phyloP scores from a whole-genome alignment of 1,139 yeast species.

The Wickerhamiella infanticola region DNA sequence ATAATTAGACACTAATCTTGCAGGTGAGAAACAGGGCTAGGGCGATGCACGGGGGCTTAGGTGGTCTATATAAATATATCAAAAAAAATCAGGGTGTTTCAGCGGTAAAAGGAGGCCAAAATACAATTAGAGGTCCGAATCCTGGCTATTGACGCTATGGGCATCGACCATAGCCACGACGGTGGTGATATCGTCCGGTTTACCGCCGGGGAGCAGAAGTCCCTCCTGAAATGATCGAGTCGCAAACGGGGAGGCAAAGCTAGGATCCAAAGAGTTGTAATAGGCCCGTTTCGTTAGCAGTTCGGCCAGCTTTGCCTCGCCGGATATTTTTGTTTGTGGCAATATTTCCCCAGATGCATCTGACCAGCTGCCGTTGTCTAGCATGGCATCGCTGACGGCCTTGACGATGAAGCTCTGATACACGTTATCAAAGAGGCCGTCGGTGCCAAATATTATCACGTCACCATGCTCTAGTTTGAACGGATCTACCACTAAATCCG shows the following conservation, averaged over 20 bases:
- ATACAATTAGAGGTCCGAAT: neutral
- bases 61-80: too few relatives aligned
- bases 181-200: slow-evolving; percentile 86
- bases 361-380: slow-evolving; percentile 11
- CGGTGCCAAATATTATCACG: slow-evolving; percentile 73
- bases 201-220: slow-evolving; percentile 71
- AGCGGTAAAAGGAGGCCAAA: neutral
- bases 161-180: slow-evolving; percentile 37
- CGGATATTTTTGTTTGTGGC: slow-evolving; percentile 11
- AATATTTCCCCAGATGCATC: slow-evolving; percentile 7
- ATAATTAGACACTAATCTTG: too few relatives aligned
- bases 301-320: slow-evolving; percentile 32
- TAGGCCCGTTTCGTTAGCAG: slow-evolving; percentile 54
- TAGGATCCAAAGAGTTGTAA: slow-evolving; percentile 52
- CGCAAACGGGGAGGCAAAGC: slow-evolving; percentile 74
- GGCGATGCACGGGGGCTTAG: too few relatives aligned
- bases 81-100: too few relatives aligned
- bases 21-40: too few relatives aligned
- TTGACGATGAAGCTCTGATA: slow-evolving; percentile 56
- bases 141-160: neutral
- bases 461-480: slow-evolving; percentile 39
- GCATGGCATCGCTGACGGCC: slow-evolving; percentile 21
- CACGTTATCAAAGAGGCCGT: slow-evolving; percentile 85
- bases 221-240: slow-evolving; percentile 44
- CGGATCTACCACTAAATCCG: slow-evolving; percentile 13